Percentiles rank a stretch among this genome's conserved stretches.
Conservation (phyloP, 345 rosid genomes). For the Angophora floribunda region DNA sequence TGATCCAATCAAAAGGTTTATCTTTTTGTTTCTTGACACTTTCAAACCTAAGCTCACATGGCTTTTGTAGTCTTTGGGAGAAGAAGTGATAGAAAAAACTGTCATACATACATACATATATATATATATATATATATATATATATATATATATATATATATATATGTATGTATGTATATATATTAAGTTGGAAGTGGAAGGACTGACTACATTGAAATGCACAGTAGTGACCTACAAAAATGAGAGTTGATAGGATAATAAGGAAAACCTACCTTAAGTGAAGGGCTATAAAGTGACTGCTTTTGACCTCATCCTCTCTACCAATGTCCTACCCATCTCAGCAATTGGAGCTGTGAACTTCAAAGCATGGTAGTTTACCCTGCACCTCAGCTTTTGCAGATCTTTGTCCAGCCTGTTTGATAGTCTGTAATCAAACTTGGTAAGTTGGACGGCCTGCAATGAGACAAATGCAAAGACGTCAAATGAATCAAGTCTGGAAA, state of each 20-base stretch:
- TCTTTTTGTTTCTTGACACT: neutral
- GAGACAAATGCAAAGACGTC: neutral
- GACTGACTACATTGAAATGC: neutral
- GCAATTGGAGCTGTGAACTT: constrained; percentile 57
- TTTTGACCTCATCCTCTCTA: constrained; percentile 61
- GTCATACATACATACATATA: neutral
- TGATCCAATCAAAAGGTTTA: neutral
- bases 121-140: no score
- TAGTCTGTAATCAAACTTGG: constrained; percentile 89
- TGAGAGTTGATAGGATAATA: neutral
- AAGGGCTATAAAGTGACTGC: constrained; percentile 66
- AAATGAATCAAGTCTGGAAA: neutral
- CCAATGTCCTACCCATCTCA: constrained; percentile 54
- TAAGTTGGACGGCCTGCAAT: constrained; percentile 74
- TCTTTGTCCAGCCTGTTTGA: constrained; percentile 56
- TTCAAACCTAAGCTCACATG: neutral
- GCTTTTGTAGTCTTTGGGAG: neutral
- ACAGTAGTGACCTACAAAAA: neutral
- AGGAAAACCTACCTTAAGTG: constrained; percentile 62
- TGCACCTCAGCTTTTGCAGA: constrained; percentile 89
- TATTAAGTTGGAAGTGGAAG: neutral
- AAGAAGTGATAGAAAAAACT: neutral
- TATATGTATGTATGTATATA: no score
- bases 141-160: neutral
- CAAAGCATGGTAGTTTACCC: constrained; percentile 84